Evolutionary conservation across 331 rosid genomes (phyloP).

Genomic region (Arachis monticola): DNA sequence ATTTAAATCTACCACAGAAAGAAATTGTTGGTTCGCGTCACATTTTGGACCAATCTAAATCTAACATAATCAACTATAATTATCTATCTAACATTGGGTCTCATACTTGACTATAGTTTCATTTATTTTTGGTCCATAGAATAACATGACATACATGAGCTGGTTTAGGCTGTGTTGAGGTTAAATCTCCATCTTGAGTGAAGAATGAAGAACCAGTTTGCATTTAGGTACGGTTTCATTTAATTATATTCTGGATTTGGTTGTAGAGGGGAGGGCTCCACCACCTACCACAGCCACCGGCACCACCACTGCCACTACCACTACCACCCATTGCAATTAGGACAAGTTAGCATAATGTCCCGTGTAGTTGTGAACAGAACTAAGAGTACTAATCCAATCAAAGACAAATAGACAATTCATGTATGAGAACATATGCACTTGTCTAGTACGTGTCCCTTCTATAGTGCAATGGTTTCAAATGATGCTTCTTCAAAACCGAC

Average conservation of each 20-base stretch:
- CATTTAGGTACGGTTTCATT: conserved; percentile 36
- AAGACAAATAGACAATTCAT: conserved; percentile 31
- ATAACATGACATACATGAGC: background rate
- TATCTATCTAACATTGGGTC: no score
- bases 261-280: conserved; percentile 23
- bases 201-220: background rate
- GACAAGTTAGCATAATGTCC: background rate
- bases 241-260: background rate
- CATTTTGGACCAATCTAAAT: conserved; percentile 29
- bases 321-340: background rate
- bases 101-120: no score
- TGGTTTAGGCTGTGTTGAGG: background rate
- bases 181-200: conserved; percentile 16
- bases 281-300: background rate
- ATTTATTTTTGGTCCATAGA: no score
- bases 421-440: conserved; percentile 38
- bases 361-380: background rate
- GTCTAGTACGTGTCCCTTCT: conserved; percentile 35
- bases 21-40: conserved; percentile 38
- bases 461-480: conserved; percentile 23
- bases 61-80: background rate
- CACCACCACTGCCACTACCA: background rate
- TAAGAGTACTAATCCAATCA: background rate
- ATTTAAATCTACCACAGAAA: conserved; percentile 12
- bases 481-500: conserved; percentile 46